Evolutionary conservation across 2,329 filamentous ascomycete genomes (phyloP).

Genomic region (Uncinocarpus reesii): DNA sequence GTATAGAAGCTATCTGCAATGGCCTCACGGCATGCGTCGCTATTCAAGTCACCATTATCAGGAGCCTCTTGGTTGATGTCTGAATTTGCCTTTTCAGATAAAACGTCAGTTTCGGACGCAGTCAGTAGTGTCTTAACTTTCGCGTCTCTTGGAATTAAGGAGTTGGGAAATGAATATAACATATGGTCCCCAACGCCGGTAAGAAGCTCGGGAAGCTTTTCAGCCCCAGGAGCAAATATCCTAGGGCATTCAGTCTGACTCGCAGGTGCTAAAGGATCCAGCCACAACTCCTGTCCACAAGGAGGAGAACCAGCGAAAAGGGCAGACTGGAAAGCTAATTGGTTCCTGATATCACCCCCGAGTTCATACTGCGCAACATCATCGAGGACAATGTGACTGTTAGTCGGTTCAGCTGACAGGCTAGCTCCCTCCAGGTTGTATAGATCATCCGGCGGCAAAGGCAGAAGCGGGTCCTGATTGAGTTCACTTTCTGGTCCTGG

Average conservation of each 20-base stretch:
- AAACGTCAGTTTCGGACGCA: background rate
- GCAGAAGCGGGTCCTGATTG: background rate
- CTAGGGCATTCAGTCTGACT: background rate
- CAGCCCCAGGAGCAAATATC: background rate
- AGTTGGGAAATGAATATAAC: constrained; percentile 9
- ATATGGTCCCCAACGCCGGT: constrained; percentile 21
- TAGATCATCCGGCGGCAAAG: constrained; percentile 2
- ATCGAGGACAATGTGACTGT: background rate
- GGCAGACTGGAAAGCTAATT: background rate
- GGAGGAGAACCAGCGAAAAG: background rate
- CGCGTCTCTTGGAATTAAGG: background rate
- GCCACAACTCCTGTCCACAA: background rate
- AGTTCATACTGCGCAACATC: constrained; percentile 3
- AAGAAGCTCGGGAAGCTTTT: constrained; percentile 19
- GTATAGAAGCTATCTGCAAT: background rate
- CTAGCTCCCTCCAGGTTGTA: constrained; percentile 1
- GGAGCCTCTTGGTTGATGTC: constrained; percentile 11
- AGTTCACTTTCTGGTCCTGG: background rate
- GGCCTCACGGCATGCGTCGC: background rate
- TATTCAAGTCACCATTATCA: background rate
- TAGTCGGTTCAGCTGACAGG: background rate
- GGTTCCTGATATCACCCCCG: background rate
- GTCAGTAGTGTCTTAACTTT: background rate
- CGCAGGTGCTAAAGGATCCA: background rate
- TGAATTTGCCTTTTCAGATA: constrained; percentile 16